Evolutionary conservation across 441 rosid genomes (phyloP).

Genomic region (Populus hybrid): DNA sequence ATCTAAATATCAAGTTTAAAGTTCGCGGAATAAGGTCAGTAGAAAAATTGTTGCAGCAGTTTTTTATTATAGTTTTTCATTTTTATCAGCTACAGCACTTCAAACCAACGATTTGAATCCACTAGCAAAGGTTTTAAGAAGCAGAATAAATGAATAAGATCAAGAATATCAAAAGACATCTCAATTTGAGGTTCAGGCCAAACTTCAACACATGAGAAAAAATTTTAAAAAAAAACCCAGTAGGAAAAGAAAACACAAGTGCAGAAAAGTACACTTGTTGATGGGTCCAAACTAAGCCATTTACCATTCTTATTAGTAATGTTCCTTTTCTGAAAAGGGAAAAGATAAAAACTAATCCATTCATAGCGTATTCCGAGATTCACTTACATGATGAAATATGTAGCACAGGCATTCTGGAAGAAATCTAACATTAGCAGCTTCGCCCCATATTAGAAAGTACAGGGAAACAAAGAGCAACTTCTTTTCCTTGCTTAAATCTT

Average conservation of each 20-base stretch:
- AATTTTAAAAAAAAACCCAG: background rate
- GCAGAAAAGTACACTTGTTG: background rate
- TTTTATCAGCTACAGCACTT: background rate
- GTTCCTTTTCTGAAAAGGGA: background rate
- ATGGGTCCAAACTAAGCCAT: background rate
- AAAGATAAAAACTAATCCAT: background rate
- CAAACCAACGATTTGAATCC: background rate
- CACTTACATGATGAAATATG: constrained; percentile 92
- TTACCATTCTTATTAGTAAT: background rate
- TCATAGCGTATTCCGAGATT: background rate
- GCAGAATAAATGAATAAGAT: background rate
- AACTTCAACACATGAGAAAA: background rate
- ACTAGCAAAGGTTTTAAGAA: background rate
- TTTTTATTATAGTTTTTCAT: background rate
- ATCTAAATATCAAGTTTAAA: constrained; percentile 44
- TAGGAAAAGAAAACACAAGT: background rate
- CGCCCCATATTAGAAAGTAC: constrained; percentile 96
- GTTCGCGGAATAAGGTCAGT: background rate
- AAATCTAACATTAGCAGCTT: constrained; percentile 91
- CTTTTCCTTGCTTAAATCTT: constrained; percentile 76
- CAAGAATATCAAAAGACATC: background rate
- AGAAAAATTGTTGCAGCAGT: background rate
- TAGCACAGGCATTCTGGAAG: constrained; percentile 99
- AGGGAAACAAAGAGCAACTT: constrained; percentile 73
- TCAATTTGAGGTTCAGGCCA: background rate